Evolutionary conservation across 768 basidiomycete species (phyloP).

Genomic region (Collybia mongolica): DNA sequence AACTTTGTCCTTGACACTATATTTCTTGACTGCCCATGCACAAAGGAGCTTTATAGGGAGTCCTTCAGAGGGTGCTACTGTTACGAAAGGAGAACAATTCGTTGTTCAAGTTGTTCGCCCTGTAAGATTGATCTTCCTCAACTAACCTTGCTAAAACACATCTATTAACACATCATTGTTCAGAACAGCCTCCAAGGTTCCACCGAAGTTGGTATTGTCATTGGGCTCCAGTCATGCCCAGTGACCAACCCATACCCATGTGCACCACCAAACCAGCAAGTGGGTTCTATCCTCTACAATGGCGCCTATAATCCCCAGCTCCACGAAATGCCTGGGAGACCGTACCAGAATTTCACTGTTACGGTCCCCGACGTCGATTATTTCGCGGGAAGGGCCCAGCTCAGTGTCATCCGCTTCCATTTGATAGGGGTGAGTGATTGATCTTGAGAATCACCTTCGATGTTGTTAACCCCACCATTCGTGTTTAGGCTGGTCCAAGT

Average conservation of each 20-base stretch:
- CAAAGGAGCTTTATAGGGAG: slow-evolving; percentile 26
- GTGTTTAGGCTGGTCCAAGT: slow-evolving; percentile 24
- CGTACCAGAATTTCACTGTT: slow-evolving; percentile 47
- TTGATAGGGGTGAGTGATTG: slow-evolving; percentile 26
- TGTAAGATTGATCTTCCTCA: slow-evolving; percentile 21
- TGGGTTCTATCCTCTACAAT: slow-evolving; percentile 41
- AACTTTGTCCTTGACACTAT: slow-evolving; percentile 6
- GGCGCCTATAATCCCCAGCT: slow-evolving; percentile 35
- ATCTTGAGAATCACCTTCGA: neutral
- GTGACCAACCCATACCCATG: slow-evolving; percentile 14
- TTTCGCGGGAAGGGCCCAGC: slow-evolving; percentile 20
- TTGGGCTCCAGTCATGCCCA: slow-evolving; percentile 39
- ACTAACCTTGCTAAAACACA: neutral
- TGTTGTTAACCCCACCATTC: neutral
- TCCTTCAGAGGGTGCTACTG: slow-evolving; percentile 24
- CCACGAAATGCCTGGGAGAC: slow-evolving; percentile 26
- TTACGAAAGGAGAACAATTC: slow-evolving; percentile 26
- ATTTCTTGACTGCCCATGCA: slow-evolving; percentile 8
- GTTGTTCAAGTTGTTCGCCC: slow-evolving; percentile 36
- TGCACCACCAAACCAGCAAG: slow-evolving; percentile 15
- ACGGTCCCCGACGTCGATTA: slow-evolving; percentile 21
- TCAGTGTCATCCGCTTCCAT: slow-evolving; percentile 27
- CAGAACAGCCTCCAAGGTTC: slow-evolving; percentile 38
- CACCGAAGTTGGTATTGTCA: slow-evolving; percentile 42
- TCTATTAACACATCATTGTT: neutral